Percentiles rank a stretch among this genome's conserved stretches.
phyloP scores from a whole-genome alignment of 768 basidiomycete species.

The Tylopilus vinaceipallidus region DNA sequence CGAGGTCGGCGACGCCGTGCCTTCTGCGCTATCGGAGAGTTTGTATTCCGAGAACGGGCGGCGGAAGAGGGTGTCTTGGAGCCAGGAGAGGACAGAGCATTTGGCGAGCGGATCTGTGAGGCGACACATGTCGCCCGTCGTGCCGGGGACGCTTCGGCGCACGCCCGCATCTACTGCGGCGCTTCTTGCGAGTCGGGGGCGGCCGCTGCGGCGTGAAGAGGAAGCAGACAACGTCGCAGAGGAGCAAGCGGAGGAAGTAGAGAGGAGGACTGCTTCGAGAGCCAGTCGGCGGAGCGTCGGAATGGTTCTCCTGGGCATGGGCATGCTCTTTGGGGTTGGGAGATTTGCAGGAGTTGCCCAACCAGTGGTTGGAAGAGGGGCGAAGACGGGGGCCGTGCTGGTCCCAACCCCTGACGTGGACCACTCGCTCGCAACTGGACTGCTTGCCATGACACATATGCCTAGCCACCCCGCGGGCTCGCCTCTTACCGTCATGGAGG shows the following conservation, averaged over 20 bases:
- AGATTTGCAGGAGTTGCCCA: constrained; percentile 39
- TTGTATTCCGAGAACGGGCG: constrained; percentile 71
- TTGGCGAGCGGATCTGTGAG: constrained; percentile 42
- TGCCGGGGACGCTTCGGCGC: constrained; percentile 32
- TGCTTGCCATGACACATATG: constrained; percentile 13
- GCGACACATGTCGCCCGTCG: constrained; percentile 33
- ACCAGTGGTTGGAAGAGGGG: constrained; percentile 25
- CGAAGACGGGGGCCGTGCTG: constrained; percentile 50
- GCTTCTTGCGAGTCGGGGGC: constrained; percentile 38
- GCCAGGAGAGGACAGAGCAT: constrained; percentile 61
- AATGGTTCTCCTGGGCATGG: constrained; percentile 79
- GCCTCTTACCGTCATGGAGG: constrained; percentile 5
- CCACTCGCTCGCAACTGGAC: background rate
- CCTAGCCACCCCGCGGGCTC: constrained; percentile 5
- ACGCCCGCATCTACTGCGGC: constrained; percentile 20
- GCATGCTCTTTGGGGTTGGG: constrained; percentile 71
- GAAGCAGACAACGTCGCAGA: constrained; percentile 23
- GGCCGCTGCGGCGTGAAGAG: constrained; percentile 41
- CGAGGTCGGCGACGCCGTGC: constrained; percentile 50
- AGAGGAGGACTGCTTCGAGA: constrained; percentile 46
- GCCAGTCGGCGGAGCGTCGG: constrained; percentile 69
- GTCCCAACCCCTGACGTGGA: constrained; percentile 12
- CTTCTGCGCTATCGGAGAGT: constrained; percentile 65
- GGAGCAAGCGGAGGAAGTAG: constrained; percentile 23
- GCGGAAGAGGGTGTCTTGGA: constrained; percentile 67